Evolutionary conservation across 768 basidiomycete genomes (phyloP).

Genomic region (Russula ochroleuca): DNA sequence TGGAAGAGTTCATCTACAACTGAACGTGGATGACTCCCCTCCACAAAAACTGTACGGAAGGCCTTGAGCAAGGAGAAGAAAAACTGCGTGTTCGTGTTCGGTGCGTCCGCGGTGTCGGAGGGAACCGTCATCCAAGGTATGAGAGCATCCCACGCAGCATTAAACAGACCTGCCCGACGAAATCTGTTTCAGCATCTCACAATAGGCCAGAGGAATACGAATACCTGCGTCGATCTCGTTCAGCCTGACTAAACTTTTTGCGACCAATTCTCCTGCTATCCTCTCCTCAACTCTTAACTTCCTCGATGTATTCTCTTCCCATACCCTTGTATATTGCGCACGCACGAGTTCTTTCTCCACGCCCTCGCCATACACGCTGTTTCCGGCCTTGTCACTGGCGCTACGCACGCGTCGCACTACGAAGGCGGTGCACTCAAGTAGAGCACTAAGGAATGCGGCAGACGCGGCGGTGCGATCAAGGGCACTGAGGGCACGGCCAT

Average conservation of each 20-base stretch:
- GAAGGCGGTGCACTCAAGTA: slow-evolving; percentile 68
- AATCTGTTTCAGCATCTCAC: not conserved
- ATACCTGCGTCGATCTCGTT: slow-evolving; percentile 32
- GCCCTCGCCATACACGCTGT: slow-evolving; percentile 11
- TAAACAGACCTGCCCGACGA: slow-evolving; percentile 41
- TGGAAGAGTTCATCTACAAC: slow-evolving; percentile 34
- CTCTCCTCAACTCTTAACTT: slow-evolving; percentile 46
- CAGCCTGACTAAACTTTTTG: slow-evolving; percentile 38
- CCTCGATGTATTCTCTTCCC: slow-evolving; percentile 44
- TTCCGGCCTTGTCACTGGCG: slow-evolving; percentile 23
- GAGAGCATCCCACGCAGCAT: slow-evolving; percentile 47
- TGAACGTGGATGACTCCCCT: slow-evolving; percentile 30
- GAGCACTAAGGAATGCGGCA: slow-evolving; percentile 61
- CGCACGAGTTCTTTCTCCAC: slow-evolving; percentile 37
- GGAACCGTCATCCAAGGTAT: slow-evolving; percentile 31
- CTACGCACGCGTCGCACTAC: slow-evolving; percentile 44
- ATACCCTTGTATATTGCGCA: slow-evolving; percentile 45
- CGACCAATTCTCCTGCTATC: slow-evolving; percentile 43
- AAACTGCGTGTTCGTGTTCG: slow-evolving; percentile 34
- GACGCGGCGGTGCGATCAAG: slow-evolving; percentile 50
- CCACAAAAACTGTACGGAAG: slow-evolving; percentile 41
- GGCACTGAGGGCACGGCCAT: slow-evolving; percentile 55
- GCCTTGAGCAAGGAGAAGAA: slow-evolving; percentile 46
- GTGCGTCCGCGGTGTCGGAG: slow-evolving; percentile 6
- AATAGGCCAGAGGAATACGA: not conserved